A percentile compares a stretch with the other conserved stretches of the same genome.
Evolutionary conservation across 2,329 filamentous ascomycete genomes (phyloP).

Genomic region (Chrysoporthe cubensis): DNA sequence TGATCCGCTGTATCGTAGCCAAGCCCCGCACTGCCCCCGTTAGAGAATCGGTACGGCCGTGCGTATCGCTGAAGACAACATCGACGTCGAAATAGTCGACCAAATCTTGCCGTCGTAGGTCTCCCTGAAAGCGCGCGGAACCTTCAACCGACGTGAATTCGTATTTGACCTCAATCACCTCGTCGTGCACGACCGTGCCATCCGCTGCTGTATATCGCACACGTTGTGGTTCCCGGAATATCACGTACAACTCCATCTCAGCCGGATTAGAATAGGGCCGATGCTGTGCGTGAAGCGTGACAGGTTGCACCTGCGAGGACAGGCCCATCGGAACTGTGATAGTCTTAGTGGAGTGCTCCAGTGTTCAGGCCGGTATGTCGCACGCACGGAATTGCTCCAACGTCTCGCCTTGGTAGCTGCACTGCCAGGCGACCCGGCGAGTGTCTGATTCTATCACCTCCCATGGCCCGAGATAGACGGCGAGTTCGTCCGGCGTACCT

Average conservation of each 20-base stretch:
- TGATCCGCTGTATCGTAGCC: constrained; percentile 55
- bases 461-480: constrained; percentile 58
- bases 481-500: constrained; percentile 52
- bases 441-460: constrained; percentile 52
- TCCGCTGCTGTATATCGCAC: constrained; percentile 53
- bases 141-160: constrained; percentile 54
- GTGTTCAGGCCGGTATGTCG: background rate
- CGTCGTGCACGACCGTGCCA: constrained; percentile 52
- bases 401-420: constrained; percentile 55
- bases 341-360: constrained; percentile 25
- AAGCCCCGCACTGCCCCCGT: constrained; percentile 53
- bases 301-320: constrained; percentile 50
- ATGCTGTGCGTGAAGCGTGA: constrained; percentile 55
- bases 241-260: constrained; percentile 54
- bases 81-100: constrained; percentile 57
- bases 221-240: constrained; percentile 52
- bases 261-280: constrained; percentile 54
- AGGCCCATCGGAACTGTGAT: constrained; percentile 49
- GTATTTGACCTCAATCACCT: constrained; percentile 52
- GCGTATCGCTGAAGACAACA: constrained; percentile 55
- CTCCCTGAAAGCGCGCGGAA: constrained; percentile 54
- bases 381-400: constrained; percentile 55
- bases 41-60: constrained; percentile 53
- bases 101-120: constrained; percentile 51
- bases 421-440: constrained; percentile 56